Base-by-base conservation (phyloP, 2,329 filamentous ascomycete species). In the Emmonsiellopsis sp. region DNA sequence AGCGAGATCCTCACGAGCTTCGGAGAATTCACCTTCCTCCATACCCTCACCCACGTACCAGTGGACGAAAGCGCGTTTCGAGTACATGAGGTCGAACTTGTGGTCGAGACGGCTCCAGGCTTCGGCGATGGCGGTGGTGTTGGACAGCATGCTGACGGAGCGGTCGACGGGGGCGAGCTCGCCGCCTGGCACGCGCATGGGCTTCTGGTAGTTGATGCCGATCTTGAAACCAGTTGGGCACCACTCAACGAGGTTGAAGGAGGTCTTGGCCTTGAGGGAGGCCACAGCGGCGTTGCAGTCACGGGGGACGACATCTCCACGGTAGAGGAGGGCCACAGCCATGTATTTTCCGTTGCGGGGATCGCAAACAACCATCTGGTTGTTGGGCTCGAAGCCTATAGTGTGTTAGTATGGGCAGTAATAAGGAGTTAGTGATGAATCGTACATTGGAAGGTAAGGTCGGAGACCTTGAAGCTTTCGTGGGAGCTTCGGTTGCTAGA, bases 11-110 rank as follows among this genome's bases (percentile, higher is more conserved):
- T 93, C 88, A 62, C 88, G 85, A 57, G 88, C 88, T 73, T 93
- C 88, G 58, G 84, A 87, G 76, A 93, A 93, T 73, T 93, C 88
- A 64, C 88, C 88, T 71, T 93, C 88, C 76, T 93, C 88, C 88
- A 93, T 93, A 75, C 88, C 88, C 76, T 93, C 88, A 61, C 88
- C 88, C 52, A 93, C 88, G 61, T 85, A 85, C 82, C 82, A 85
- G 67, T 85, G 82, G n/a, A 85, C 82, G 64, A 85, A 85, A 10
- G 82, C 82, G 58, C 82, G 79, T 73, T 85, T 85, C 57, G 77
- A 78, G 70, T 85, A 85, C 82, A 85, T 85, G 57, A 85, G 78
- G 63, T 85, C 82, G 67, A 85, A 85, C 65, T 85, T 85, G 71
- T 82, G 80, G 64, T 83, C 80, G 37, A 85, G 76, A 59, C 80